Percentiles rank a stretch among this genome's conserved stretches.
Conservation (phyloP, 1,284 basidiomycete species). For the Trametes pubescens region DNA sequence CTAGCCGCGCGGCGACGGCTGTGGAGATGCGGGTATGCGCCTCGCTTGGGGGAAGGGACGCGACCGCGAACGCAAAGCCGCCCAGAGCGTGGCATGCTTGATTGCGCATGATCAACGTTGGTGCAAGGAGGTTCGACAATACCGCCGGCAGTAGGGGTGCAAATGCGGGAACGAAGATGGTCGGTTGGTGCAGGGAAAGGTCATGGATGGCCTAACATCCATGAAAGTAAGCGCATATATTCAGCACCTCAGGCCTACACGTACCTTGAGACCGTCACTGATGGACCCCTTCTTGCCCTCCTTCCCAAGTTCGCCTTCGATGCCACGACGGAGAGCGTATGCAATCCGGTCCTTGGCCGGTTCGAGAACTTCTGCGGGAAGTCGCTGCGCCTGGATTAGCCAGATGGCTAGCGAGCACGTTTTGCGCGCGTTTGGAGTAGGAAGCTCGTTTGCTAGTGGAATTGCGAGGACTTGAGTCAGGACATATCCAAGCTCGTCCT, state of each 20-base stretch:
- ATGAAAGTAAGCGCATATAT: slow-evolving; percentile 20
- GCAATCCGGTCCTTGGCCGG: slow-evolving; percentile 71
- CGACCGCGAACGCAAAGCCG: slow-evolving; percentile 64
- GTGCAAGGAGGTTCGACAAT: slow-evolving; percentile 67
- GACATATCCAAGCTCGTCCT: slow-evolving; percentile 63
- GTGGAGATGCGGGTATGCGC: slow-evolving; percentile 62
- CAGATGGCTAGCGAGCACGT: slow-evolving; percentile 79
- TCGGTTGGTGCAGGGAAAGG: slow-evolving; percentile 65
- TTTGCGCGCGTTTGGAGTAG: slow-evolving; percentile 84
- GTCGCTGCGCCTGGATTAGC: slow-evolving; percentile 72
- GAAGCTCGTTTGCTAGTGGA: slow-evolving; percentile 68
- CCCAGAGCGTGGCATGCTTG: slow-evolving; percentile 79
- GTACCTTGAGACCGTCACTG: slow-evolving; percentile 76
- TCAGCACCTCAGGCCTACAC: slow-evolving; percentile 18
- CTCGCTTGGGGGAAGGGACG: slow-evolving; percentile 53
- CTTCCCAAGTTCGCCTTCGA: slow-evolving; percentile 83
- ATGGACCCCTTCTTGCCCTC: slow-evolving; percentile 85
- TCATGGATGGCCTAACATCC: slow-evolving; percentile 71
- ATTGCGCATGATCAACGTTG: slow-evolving; percentile 64
- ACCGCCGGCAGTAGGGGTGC: slow-evolving; percentile 65
- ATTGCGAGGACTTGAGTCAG: slow-evolving; percentile 72
- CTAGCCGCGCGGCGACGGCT: slow-evolving; percentile 55
- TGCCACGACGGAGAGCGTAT: slow-evolving; percentile 73
- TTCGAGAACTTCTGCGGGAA: slow-evolving; percentile 64
- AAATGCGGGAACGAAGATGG: slow-evolving; percentile 71